phyloP scores from a whole-genome alignment of 179 eudicot species.

The Amaranthus tricolor region DNA sequence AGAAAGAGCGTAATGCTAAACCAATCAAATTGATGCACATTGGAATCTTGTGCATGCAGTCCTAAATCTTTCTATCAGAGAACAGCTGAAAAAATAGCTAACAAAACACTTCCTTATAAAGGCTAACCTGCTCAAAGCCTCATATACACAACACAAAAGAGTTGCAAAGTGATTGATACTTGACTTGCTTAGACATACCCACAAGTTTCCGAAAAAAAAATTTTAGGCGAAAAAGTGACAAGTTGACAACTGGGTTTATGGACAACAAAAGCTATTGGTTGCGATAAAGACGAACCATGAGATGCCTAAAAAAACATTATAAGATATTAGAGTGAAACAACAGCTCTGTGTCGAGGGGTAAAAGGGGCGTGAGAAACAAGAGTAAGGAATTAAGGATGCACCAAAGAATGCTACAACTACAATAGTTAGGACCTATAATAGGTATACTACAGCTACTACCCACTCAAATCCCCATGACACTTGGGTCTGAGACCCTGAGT shows the following conservation, averaged over 20 bases:
- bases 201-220: not conserved
- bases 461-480: not conserved
- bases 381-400: not conserved
- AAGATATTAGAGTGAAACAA: not conserved
- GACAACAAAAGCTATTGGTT: not conserved
- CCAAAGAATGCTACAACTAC: not conserved
- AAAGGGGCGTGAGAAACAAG: constrained; percentile 1
- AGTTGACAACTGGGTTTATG: not conserved
- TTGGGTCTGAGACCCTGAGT: not conserved
- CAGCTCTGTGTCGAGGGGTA: not conserved
- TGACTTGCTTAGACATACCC: not conserved
- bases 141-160: not conserved
- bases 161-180: not conserved
- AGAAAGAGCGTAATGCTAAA: not conserved
- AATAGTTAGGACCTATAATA: not conserved
- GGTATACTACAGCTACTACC: not conserved
- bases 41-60: not conserved
- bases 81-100: not conserved
- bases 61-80: constrained; percentile 3
- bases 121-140: not conserved
- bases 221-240: no score
- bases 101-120: not conserved
- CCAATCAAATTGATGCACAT: not conserved
- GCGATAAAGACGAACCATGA: not conserved
- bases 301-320: not conserved